Evolutionary conservation across 305 asterid genomes (phyloP).

Genomic region (Fraxinus sp.): DNA sequence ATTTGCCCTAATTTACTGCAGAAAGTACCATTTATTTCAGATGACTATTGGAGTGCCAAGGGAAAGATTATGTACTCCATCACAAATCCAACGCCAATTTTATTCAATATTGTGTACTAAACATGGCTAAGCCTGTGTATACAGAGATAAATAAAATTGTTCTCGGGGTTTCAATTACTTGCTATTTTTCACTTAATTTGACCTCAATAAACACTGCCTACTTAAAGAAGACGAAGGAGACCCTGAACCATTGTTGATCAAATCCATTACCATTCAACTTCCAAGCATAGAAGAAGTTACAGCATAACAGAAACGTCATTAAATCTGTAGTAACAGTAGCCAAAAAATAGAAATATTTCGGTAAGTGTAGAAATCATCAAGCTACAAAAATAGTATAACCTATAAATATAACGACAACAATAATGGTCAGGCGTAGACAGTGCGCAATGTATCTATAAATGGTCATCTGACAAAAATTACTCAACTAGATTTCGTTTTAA

Average conservation of each 20-base stretch:
- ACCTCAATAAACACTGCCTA: background rate
- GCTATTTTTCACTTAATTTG: background rate
- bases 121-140: background rate
- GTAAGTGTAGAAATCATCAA: background rate
- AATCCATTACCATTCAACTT: background rate
- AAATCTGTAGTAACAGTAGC: background rate
- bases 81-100: background rate
- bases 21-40: conserved; percentile 84
- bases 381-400: conserved; percentile 5
- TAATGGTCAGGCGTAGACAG: conserved; percentile 19
- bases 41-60: conserved; percentile 79
- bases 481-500: background rate
- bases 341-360: background rate
- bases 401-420: conserved; percentile 23
- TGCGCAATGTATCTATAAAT: conserved; percentile 5
- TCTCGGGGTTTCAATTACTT: background rate
- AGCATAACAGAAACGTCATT: background rate
- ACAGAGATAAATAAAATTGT: background rate
- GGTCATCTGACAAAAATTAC: conserved; percentile 13
- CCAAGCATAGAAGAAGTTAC: background rate
- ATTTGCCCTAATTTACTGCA: conserved; percentile 32
- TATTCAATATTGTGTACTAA: background rate
- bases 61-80: conserved; percentile 27
- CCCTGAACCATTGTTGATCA: background rate
- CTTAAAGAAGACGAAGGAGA: background rate